These are phyloP conservation scores for Emergomyces africanus DNA, from an alignment of 2,329 filamentous ascomycete species.

Conservation along the genomic window DNA sequence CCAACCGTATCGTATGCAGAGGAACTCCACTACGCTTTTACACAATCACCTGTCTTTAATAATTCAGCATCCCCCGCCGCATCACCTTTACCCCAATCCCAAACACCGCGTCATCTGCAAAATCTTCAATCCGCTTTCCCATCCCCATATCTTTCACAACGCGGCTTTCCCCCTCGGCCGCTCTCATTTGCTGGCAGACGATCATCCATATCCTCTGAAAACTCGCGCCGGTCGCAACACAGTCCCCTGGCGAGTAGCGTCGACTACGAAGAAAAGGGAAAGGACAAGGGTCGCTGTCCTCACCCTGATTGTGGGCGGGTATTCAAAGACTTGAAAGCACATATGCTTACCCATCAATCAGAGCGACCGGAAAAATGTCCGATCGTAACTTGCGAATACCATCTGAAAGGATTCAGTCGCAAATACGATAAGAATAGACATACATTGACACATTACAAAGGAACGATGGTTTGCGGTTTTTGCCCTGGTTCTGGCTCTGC, in stretches of 20 bases:
- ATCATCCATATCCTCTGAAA: conserved; percentile 57
- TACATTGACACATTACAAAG: conserved; percentile 91
- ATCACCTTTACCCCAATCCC: conserved; percentile 11
- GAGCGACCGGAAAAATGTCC: conserved; percentile 92
- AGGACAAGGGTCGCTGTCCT: conserved; percentile 59
- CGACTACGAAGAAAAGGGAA: conserved; percentile 48
- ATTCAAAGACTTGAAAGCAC: conserved; percentile 86
- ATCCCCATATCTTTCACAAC: conserved; percentile 53
- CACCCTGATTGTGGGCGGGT: conserved; percentile 71
- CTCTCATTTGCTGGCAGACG: conserved; percentile 40
- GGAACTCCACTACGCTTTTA: conserved; percentile 18
- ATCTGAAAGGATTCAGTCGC: conserved; percentile 80
- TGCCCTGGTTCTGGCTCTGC: conserved; percentile 80
- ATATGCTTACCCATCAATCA: conserved; percentile 87
- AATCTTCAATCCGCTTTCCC: conserved; percentile 19
- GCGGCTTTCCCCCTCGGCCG: conserved; percentile 43
- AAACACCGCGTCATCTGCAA: conserved; percentile 16
- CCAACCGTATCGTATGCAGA: conserved; percentile 23
- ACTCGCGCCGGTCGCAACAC: conserved; percentile 49
- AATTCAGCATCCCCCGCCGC: conserved; percentile 22
- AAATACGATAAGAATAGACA: conserved; percentile 97
- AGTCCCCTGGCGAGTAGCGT: conserved; percentile 48
- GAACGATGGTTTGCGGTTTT: conserved; percentile 93
- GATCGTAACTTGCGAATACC: conserved; percentile 82
- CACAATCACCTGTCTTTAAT: conserved; percentile 18